phyloP scores from a whole-genome alignment of 768 basidiomycete genomes.

The Tricholoma hemisulphureum region DNA sequence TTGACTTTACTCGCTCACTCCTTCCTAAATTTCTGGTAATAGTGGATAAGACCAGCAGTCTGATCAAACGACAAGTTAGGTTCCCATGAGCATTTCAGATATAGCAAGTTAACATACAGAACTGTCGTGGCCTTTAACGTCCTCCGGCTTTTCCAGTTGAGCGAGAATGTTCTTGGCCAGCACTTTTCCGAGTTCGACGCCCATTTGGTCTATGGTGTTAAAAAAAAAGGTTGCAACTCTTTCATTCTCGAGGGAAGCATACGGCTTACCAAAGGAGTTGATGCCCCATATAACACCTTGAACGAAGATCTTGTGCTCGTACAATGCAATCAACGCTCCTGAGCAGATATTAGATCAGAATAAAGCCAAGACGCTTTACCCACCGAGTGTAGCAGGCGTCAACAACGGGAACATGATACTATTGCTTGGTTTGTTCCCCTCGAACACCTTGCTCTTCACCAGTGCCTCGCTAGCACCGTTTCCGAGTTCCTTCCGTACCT shows the following conservation, averaged over 20 bases:
- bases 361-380: constrained; percentile 18
- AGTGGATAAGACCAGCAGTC: constrained; percentile 96
- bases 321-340: constrained; percentile 83
- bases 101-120: constrained; percentile 53
- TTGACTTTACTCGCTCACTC: constrained; percentile 43
- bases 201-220: constrained; percentile 86
- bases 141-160: constrained; percentile 76
- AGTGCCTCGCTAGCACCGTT: constrained; percentile 75
- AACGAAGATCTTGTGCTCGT: constrained; percentile 99
- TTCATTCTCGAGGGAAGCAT: not conserved
- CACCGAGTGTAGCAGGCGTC: constrained; percentile 85
- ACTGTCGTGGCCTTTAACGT: constrained; percentile 86
- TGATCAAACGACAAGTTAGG: constrained; percentile 26
- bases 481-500: constrained; percentile 71
- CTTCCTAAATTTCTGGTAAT: constrained; percentile 88
- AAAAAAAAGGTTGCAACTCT: not conserved
- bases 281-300: constrained; percentile 98
- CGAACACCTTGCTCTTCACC: constrained; percentile 97
- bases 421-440: constrained; percentile 96
- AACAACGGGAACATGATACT: constrained; percentile 92
- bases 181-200: constrained; percentile 97
- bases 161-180: constrained; percentile 94
- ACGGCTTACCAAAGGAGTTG: constrained; percentile 87
- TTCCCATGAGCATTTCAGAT: not conserved
- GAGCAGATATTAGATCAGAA: not conserved